Evolutionary conservation across 2,329 filamentous ascomycete species (phyloP).

Genomic region (Colletotrichum sp.): DNA sequence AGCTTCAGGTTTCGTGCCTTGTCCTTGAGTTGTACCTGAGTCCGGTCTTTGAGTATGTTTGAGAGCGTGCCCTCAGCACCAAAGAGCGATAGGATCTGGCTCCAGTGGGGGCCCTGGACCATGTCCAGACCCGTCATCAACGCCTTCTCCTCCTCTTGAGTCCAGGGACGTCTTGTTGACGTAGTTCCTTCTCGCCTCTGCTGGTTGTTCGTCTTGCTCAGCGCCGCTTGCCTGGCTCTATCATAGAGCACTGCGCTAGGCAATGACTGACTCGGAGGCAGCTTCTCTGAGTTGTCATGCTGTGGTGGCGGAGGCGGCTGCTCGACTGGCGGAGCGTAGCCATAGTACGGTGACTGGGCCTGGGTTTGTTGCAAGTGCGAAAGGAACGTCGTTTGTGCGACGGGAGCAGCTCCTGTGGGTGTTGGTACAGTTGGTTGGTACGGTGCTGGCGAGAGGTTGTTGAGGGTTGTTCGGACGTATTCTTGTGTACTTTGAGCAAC

Average conservation of each 20-base stretch:
- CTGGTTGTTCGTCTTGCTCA: conserved; percentile 60
- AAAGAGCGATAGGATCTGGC: conserved; percentile 85
- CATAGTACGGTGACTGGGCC: conserved; percentile 22
- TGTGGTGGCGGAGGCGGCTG: conserved; percentile 27
- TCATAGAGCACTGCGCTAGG: conserved; percentile 62
- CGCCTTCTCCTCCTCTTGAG: conserved; percentile 86
- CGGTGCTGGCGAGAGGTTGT: conserved; percentile 45
- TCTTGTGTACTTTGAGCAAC: conserved; percentile 49
- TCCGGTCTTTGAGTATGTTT: conserved; percentile 84
- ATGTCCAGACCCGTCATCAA: conserved; percentile 87
- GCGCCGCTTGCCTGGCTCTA: conserved; percentile 61
- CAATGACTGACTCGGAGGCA: conserved; percentile 62
- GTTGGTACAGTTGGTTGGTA: conserved; percentile 46
- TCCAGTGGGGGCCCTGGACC: conserved; percentile 92
- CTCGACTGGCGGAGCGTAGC: conserved; percentile 20
- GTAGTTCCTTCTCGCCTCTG: conserved; percentile 61
- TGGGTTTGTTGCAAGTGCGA: conserved; percentile 41
- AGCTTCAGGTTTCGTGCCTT: conserved; percentile 90
- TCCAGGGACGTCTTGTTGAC: conserved; percentile 79
- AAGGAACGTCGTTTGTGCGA: conserved; percentile 38
- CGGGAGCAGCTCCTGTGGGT: conserved; percentile 32
- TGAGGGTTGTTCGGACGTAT: conserved; percentile 47
- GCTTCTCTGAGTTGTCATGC: conserved; percentile 35
- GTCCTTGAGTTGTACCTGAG: conserved; percentile 91
- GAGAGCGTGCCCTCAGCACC: conserved; percentile 80